phyloP scores from a whole-genome alignment of 2,329 filamentous ascomycete species.

The Paecilomyces dactylethromorphus region DNA sequence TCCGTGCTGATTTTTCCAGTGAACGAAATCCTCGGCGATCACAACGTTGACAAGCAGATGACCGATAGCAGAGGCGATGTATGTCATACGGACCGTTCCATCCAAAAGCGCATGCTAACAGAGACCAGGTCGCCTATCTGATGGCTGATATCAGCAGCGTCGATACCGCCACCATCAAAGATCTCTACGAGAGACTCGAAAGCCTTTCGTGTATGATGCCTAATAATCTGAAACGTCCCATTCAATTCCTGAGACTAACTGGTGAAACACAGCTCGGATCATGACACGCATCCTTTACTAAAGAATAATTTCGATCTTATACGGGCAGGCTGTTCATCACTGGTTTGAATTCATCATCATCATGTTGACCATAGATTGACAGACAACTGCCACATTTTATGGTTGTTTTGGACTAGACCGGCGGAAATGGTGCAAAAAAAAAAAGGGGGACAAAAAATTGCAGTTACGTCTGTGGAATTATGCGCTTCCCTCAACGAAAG shows the following conservation, averaged over 20 bases:
- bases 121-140: constrained; percentile 69
- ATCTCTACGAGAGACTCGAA: constrained; percentile 77
- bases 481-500: constrained; percentile 11
- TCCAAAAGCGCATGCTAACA: constrained; percentile 8
- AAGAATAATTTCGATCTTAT: constrained; percentile 3
- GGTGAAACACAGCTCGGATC: constrained; percentile 31
- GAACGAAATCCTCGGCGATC: constrained; percentile 87
- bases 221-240: not conserved
- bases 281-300: constrained; percentile 42
- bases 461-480: constrained; percentile 5
- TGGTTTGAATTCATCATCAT: not conserved
- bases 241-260: constrained; percentile 6
- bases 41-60: constrained; percentile 99
- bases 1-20: constrained; percentile 45
- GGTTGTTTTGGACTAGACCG: not conserved
- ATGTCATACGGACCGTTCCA: constrained; percentile 20
- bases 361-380: not conserved
- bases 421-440: constrained; percentile 7
- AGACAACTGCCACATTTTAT: not conserved
- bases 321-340: not conserved
- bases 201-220: constrained; percentile 63
- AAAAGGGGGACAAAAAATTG: constrained; percentile 6
- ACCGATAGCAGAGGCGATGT: constrained; percentile 90
- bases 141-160: constrained; percentile 97
- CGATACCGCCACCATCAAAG: constrained; percentile 71